Evolutionary conservation across 1,139 yeast genomes (phyloP), one percentile per base, ranked within the genome.

Genomic region (Kodamaea ohmeri): DNA sequence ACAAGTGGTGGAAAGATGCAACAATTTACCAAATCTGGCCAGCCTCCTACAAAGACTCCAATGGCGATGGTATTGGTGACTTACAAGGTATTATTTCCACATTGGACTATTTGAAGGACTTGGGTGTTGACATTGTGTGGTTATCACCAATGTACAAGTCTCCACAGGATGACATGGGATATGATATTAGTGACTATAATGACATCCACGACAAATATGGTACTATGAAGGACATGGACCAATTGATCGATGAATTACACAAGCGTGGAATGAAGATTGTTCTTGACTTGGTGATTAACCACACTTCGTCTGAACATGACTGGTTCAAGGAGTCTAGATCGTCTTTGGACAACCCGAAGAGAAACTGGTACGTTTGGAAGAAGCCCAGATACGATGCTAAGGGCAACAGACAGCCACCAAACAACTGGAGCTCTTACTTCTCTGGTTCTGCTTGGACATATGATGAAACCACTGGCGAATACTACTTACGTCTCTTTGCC

Each of bases 121-220:
- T 78, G 33, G 83, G 83, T 1, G 65, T 65, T 15, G 80, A 75
- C 44, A 65, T 74, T 24, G 60, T 78, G 29, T 78, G 83, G 83
- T 58, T 77, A 42, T 71, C 75, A 20, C 83, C 83, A 26, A 71
- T 73, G 64, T 76, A 67, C 56, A 78, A 73, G 44, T 73, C 80
- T 2, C 83, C 83, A 3, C 78, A 73, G 50, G 74, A 72, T 32
- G 83, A 78, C 50, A 77, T 78, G 83, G 83, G 83, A 2, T 78
- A 78, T 53, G 83, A 78, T 50, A 74, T 78, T 47, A 60, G 74
- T 25, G 72, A 78, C 55, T 78, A 78, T 53, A 66, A 73, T 50
- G 65, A 58, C 12, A 66, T 78, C 26, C 69, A 76, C 52, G 72
- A 76, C 4, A 62, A 61, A 44, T 78, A 75, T 51, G 83, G 83